phyloP scores from a whole-genome alignment of 2,329 filamentous ascomycete species.

The Chalaropsis thielavioides region DNA sequence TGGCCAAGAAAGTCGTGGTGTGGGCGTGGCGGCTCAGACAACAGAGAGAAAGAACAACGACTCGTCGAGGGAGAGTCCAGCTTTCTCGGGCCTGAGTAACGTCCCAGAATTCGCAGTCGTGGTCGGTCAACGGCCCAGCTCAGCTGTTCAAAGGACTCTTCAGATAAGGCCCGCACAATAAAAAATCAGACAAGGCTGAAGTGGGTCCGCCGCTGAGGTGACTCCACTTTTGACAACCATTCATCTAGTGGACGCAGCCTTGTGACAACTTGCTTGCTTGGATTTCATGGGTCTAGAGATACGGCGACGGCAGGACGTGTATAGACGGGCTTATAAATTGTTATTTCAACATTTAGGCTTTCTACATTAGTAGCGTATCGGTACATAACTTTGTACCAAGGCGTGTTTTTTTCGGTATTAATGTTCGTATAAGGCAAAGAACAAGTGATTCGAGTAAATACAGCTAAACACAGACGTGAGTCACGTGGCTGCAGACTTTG shows the following conservation, averaged over 20 bases:
- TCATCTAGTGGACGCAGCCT: neutral
- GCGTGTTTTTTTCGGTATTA: neutral
- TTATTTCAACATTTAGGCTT: no score
- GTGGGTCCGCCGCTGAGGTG: neutral
- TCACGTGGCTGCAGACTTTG: neutral
- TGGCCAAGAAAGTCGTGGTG: neutral
- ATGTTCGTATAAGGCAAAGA: neutral
- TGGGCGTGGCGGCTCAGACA: neutral
- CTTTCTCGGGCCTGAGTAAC: neutral
- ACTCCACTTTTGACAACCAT: conserved; percentile 6
- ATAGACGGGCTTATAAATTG: no score
- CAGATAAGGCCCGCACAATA: neutral
- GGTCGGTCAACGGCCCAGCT: neutral
- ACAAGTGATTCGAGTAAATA: neutral
- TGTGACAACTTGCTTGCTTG: neutral
- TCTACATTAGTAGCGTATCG: neutral
- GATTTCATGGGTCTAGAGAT: neutral
- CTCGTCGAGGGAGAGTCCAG: neutral
- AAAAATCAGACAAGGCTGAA: conserved; percentile 8
- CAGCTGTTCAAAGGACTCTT: neutral
- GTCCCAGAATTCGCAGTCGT: neutral
- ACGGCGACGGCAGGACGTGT: no score
- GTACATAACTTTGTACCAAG: neutral
- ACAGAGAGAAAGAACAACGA: neutral
- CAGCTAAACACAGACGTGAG: neutral